Base-by-base conservation (phyloP, 495 filamentous ascomycete genomes). In the Trichoderma asperelloides region DNA sequence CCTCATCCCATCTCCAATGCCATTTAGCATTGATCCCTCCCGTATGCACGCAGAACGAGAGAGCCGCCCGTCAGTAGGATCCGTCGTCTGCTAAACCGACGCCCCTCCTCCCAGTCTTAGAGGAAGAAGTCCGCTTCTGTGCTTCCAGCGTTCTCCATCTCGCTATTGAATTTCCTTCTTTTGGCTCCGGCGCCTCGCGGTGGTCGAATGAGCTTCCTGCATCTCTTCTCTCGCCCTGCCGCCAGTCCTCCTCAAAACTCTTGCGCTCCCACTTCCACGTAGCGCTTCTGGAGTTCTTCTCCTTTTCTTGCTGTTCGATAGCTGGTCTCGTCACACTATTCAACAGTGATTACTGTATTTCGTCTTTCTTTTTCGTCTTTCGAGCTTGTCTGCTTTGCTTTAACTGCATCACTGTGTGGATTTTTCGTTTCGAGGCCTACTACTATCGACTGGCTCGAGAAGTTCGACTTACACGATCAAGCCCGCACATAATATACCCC, bases 271-370 rank as follows among this genome's bases (percentile, higher is more conserved):
- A 73, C 73, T 71, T 67, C 69, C 70, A 21, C 16, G 3, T n/a
- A 18, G 12, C 55, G 55, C 55, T 25, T 27, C 27, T 60, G 55
- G 55, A 60, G 55, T 60, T 25, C 55, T 60, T 70, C 72, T 67
- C 68, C n/a, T 47, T 49, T 41, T 65, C 66, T 74, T 77, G 67
- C 72, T 74, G 66, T 69, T 79, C 78, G 77, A 77, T 76, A 85
- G 82, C 83, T 84, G 82, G 82, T 74, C 83, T 85, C 83, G 25
- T 21, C 55, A 60, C 55, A 60, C 55, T 30, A 28, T 21, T 79
- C 78, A 76, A 75, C 74, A 78, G 76, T 77, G 68, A 74, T 72
- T 72, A 74, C 72, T 66, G 66, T 70, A 68, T 71, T 68, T 69
- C 70, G 70, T 68, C 67, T 73, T 25, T 66, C 40, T 39, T 49